Conservation (phyloP, 768 basidiomycete species). For the Phaffia tasmanica region DNA sequence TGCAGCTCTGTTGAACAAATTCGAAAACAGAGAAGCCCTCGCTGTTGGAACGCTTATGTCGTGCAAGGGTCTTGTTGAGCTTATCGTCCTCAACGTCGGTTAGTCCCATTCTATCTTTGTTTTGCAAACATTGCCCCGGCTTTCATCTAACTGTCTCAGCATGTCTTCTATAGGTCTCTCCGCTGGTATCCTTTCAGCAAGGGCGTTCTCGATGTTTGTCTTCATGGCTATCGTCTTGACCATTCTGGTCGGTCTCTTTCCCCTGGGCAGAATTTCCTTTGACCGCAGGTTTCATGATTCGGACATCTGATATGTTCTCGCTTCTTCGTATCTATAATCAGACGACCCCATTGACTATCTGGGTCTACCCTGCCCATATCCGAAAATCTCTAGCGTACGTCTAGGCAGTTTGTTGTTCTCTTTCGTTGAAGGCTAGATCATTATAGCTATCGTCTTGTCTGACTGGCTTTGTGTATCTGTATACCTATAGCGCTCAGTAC, state of each 20-base stretch:
- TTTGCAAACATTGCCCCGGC: not conserved
- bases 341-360: slow-evolving; percentile 68
- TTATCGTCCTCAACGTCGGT: slow-evolving; percentile 86
- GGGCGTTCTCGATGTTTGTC: slow-evolving; percentile 83
- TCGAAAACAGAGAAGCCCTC: slow-evolving; percentile 61
- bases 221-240: slow-evolving; percentile 39
- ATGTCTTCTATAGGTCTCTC: slow-evolving; percentile 29
- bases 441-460: not conserved
- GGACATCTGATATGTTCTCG: slow-evolving; percentile 38
- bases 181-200: slow-evolving; percentile 57
- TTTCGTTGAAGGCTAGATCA: not conserved
- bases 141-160: not conserved
- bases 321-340: slow-evolving; percentile 53
- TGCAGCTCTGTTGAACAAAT: slow-evolving; percentile 53
- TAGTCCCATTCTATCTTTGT: slow-evolving; percentile 55
- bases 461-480: not conserved
- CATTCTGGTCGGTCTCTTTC: not conserved
- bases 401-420: not conserved
- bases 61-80: slow-evolving; percentile 74
- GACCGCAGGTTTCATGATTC: not conserved
- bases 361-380: slow-evolving; percentile 54
- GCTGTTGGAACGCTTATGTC: slow-evolving; percentile 82
- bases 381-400: slow-evolving; percentile 12
- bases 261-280: not conserved
- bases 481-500: not conserved